These are phyloP conservation scores for Xylaria sp. DNA, from an alignment of 2,329 filamentous ascomycete genomes.

Conservation along the genomic window DNA sequence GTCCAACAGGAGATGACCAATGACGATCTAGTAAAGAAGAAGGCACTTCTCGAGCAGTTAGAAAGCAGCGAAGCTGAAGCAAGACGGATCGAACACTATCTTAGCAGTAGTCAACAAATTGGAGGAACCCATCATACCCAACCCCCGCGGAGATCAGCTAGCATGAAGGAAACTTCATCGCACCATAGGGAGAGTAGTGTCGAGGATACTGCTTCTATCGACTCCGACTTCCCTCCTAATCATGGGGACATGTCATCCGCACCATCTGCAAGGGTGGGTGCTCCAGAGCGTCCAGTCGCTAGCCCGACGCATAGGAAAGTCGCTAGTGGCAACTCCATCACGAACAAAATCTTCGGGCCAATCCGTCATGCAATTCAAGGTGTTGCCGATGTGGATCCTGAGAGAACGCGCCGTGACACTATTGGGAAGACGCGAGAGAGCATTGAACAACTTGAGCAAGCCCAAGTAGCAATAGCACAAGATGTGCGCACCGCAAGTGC, in stretches of 20 bases:
- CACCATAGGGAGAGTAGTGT: conserved; percentile 66
- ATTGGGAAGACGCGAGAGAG: conserved; percentile 96
- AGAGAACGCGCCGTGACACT: conserved; percentile 88
- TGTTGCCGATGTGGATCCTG: conserved; percentile 95
- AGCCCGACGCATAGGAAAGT: conserved; percentile 77
- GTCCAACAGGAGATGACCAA: conserved; percentile 98
- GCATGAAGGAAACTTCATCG: conserved; percentile 62
- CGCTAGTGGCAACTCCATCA: conserved; percentile 88
- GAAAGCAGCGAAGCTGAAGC: conserved; percentile 95
- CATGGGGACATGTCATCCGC: conserved; percentile 77
- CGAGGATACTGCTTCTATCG: conserved; percentile 89
- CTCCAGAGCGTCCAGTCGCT: conserved; percentile 65
- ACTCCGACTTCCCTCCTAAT: conserved; percentile 94
- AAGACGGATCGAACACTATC: conserved; percentile 91
- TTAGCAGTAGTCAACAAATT: conserved; percentile 76
- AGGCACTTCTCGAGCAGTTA: conserved; percentile 82
- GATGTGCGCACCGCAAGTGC: conserved; percentile 94
- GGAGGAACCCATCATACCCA: conserved; percentile 51
- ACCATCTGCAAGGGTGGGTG: conserved; percentile 79
- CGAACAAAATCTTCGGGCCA: conserved; percentile 92
- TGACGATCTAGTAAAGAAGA: conserved; percentile 92
- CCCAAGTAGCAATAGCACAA: conserved; percentile 85
- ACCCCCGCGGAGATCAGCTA: conserved; percentile 75
- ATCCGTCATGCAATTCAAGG: conserved; percentile 96
- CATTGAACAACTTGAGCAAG: conserved; percentile 87